A percentile compares a stretch with the other conserved stretches of the same genome.
Conservation (phyloP, 805 yeast genomes). For the Torulaspora franciscae region DNA sequence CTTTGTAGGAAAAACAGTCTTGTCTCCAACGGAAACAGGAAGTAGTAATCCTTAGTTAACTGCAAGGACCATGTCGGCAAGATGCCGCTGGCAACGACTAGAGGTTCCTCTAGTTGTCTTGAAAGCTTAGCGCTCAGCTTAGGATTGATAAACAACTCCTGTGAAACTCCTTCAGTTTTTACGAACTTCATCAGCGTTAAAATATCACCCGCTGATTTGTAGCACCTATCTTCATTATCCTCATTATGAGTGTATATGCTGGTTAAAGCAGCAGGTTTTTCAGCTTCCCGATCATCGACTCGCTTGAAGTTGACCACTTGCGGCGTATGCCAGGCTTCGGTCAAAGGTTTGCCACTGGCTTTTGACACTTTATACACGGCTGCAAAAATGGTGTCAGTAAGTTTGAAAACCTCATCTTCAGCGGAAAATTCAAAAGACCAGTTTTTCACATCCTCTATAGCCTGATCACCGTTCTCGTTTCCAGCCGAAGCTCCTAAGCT, state of each 20-base stretch:
- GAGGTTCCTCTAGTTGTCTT: conserved; percentile 83
- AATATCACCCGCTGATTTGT: conserved; percentile 32
- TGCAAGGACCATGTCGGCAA: conserved; percentile 80
- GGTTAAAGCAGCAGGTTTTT: conserved; percentile 16
- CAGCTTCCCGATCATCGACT: conserved; percentile 22
- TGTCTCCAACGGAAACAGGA: conserved; percentile 78
- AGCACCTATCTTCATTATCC: conserved; percentile 4
- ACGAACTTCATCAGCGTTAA: conserved; percentile 47
- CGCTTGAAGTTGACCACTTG: conserved; percentile 50
- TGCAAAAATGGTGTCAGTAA: conserved; percentile 70
- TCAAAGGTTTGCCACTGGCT: conserved; percentile 39
- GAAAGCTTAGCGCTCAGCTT: conserved; percentile 82
- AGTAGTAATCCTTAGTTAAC: conserved; percentile 70
- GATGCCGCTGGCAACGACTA: conserved; percentile 79
- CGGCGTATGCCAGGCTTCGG: conserved; percentile 51
- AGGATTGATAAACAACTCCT: conserved; percentile 58
- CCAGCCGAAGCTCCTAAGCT: conserved; percentile 11
- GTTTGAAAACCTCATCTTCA: conserved; percentile 54
- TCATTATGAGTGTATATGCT: conserved; percentile 8
- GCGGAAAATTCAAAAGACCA: conserved; percentile 53
- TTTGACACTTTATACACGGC: conserved; percentile 54
- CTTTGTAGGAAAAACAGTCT: conserved; percentile 73
- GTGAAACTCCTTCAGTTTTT: conserved; percentile 38
- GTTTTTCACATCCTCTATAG: conserved; percentile 15
- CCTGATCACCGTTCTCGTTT: conserved; percentile 11